Base-by-base conservation (phyloP, 1,284 basidiomycete species). In the Thelephora terrestris region DNA sequence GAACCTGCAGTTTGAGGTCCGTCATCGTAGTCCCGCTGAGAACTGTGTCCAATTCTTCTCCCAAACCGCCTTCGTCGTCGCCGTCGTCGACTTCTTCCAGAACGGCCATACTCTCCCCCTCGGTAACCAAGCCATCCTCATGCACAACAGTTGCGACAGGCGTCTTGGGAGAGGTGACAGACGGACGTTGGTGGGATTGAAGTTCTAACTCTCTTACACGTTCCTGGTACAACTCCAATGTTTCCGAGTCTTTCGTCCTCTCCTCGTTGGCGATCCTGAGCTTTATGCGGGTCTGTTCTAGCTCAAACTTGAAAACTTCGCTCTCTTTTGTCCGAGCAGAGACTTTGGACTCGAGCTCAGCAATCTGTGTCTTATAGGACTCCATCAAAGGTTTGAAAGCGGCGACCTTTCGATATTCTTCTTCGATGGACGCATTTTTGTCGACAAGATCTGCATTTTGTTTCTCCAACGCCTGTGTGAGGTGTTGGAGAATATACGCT, bases 381-480 rank as follows among this genome's bases (percentile, higher is more conserved):
- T 97, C 93, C 78, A 93, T 85, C 39, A 95, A 72, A 2, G 89
- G 85, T 64, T 90, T 93, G 70, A 88, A 91, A 1, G 84, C 80
- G 0, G 85, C 78, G 10, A 93, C 82, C 59, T 91, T 92, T 61
- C 84, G 79, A 58, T 89, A 85, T 60, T 97, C 91, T 54, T 92
- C 90, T 64, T 97, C 93, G 5, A 98, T 70, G 0, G 84, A 77
- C 0, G 91, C 86, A 58, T 95, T 94, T 63, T 85, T 87, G 68
- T 97, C 90, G 25, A 97, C 84, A 10, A 98, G 76, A 50, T 85
- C 81, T 4, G 91, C 81, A 55, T 98, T 97, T 68, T 97, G 91
- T 56, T 86, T 91, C 67, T 97, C 93, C 20, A 97, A 71, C 0
- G 79, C 78, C 87, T 94, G 57, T 29, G 45, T 18, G 14, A 23